These are phyloP conservation scores for Acer yangbiense DNA, from an alignment of 345 rosid genomes.

Conservation along the genomic window DNA sequence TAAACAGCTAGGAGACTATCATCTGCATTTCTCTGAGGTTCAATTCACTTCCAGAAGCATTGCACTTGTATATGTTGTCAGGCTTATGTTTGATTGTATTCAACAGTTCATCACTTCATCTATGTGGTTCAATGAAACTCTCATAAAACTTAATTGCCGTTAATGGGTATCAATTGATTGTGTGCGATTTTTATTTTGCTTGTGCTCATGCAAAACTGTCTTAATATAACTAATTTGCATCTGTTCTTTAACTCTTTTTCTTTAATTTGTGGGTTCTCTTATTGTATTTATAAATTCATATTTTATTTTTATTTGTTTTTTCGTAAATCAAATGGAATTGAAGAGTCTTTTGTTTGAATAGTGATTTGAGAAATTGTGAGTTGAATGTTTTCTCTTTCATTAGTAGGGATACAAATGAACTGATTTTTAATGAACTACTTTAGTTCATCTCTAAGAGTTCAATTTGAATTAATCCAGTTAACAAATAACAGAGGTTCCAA, in stretches of 20 bases:
- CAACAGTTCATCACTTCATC: constrained; percentile 6
- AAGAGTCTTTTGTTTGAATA: background rate
- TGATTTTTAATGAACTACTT: background rate
- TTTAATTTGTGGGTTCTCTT: background rate
- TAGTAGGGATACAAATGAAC: background rate
- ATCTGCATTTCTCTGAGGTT: constrained; percentile 90
- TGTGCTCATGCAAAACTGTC: background rate
- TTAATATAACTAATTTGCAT: background rate
- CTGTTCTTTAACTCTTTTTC: background rate
- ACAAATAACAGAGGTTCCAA: background rate
- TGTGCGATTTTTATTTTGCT: background rate
- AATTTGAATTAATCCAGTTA: background rate
- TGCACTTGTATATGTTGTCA: background rate
- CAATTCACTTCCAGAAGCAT: constrained; percentile 21
- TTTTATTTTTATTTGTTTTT: background rate
- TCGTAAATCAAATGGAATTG: background rate
- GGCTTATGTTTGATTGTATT: background rate
- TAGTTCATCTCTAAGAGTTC: background rate
- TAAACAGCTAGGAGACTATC: constrained; percentile 87
- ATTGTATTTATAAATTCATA: background rate
- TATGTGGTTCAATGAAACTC: background rate
- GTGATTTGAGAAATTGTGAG: background rate
- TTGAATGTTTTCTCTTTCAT: background rate
- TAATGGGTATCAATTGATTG: background rate
- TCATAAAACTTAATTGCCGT: background rate